Base-by-base conservation (phyloP, 1,284 basidiomycete genomes). In the Apiotrichum domesticum region DNA sequence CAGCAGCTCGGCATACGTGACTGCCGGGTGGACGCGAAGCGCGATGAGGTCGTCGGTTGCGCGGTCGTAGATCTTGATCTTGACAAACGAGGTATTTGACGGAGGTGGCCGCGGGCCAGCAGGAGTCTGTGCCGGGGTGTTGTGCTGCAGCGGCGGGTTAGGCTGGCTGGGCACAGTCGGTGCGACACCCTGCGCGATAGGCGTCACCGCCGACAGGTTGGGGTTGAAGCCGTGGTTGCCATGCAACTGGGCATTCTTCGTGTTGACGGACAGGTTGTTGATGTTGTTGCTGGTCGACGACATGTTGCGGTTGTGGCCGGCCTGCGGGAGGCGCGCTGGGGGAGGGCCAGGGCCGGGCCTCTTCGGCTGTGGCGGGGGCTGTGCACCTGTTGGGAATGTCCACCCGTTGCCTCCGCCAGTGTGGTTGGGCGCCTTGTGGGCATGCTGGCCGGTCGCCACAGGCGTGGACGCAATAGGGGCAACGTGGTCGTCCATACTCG, bases 1-100 rank as follows among this genome's bases (percentile, higher is more conserved):
- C 79, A 97, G 84, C 59, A 99, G 80, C 69, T 95, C 89, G 11
- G 77, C 79, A 67, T 88, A 87, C 5, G 89, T 85, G 35, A 98
- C 92, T 40, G 82, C 84, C n/a, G 95, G 92, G 66, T 95, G 93
- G 44, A 98, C 94, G n/a, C 96, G 86, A 52, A 98, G 91, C 3
- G 96, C 95, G 60, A 98, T 91, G 52, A 98, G 80, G 72, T 98
- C 95, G 72, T 97, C 90, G 33, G 91, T 87, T 58, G 87, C 82
- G 35, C 87, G 82, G 74, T 96, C 88, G 70, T 95, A 96, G 54
- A 99, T 91, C 79, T 99, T 99, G 79, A 99, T 96, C 79, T 97
- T 97, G 66, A 97, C 83, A 76, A 93, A 95, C 40, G 88, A 85
- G 66, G 50, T 41, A 40, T 41, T 34, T 35, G 47, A 15, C 32